phyloP scores from a whole-genome alignment of 2,329 filamentous ascomycete species.

The Furcasterigmium furcatum region DNA sequence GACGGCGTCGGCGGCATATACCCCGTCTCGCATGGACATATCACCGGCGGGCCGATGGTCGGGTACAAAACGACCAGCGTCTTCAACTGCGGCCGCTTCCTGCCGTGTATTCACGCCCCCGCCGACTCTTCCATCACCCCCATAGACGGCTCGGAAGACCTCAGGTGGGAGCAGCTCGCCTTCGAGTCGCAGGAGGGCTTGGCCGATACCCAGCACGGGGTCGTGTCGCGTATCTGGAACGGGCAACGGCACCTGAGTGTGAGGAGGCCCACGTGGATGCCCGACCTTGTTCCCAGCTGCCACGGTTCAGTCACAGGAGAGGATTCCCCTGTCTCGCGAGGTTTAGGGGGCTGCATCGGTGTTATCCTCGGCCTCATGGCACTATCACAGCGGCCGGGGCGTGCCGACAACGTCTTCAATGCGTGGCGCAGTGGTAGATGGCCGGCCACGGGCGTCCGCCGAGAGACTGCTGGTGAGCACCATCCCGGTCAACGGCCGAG shows the following conservation, averaged over 20 bases:
- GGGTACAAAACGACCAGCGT: slow-evolving; percentile 5
- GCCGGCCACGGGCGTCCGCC: not conserved
- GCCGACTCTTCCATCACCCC: slow-evolving; percentile 9
- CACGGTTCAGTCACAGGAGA: slow-evolving; percentile 17
- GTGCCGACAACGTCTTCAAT: slow-evolving; percentile 5
- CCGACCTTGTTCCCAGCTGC: slow-evolving; percentile 26
- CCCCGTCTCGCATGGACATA: not conserved
- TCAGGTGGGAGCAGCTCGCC: slow-evolving; percentile 23
- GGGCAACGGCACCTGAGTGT: slow-evolving; percentile 22
- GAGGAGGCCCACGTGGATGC: slow-evolving; percentile 30
- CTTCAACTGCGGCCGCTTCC: slow-evolving; percentile 13
- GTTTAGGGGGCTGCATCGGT: slow-evolving; percentile 20
- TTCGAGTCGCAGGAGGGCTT: slow-evolving; percentile 13
- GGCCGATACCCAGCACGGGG: slow-evolving; percentile 6
- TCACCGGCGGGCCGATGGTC: not conserved
- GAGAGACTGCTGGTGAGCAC: slow-evolving; percentile 2
- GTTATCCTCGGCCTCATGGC: slow-evolving; percentile 12
- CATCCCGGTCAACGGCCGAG: too few species aligned
- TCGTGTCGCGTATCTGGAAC: slow-evolving; percentile 24
- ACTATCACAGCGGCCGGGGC: slow-evolving; percentile 6
- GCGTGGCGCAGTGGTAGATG: slow-evolving; percentile 9
- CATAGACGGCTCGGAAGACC: slow-evolving; percentile 6
- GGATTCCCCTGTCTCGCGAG: slow-evolving; percentile 16
- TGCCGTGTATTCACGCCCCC: slow-evolving; percentile 3
- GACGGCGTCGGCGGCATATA: slow-evolving; percentile 6